Percentiles rank a stretch among this genome's conserved stretches.
Evolutionary conservation across 2,329 filamentous ascomycete genomes (phyloP).

Genomic region (Colletotrichum sp.): DNA sequence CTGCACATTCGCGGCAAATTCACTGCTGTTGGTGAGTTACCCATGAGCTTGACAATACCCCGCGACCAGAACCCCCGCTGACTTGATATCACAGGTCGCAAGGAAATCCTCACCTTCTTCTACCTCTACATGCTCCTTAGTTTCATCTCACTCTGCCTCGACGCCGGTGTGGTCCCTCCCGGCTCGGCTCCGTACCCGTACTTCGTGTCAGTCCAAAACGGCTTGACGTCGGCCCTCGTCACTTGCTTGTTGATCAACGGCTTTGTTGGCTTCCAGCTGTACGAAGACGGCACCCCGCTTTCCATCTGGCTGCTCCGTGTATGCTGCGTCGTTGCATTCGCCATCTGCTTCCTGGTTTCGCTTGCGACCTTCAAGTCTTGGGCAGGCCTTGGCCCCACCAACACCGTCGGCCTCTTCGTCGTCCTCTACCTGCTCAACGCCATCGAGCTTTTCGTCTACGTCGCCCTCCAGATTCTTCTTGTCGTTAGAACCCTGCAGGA

Average conservation of each 20-base stretch:
- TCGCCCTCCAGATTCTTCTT: conserved; percentile 85
- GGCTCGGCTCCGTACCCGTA: conserved; percentile 83
- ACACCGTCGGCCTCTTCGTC: conserved; percentile 88
- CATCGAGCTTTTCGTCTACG: conserved; percentile 83
- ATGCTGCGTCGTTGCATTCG: conserved; percentile 80
- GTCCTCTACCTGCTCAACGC: conserved; percentile 92
- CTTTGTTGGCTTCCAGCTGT: conserved; percentile 97
- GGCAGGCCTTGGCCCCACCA: conserved; percentile 83
- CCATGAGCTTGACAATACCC: not conserved
- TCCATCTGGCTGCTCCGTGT: conserved; percentile 92
- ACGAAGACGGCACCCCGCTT: conserved; percentile 92
- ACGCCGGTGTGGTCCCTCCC: conserved; percentile 89
- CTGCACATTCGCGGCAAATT: conserved; percentile 97
- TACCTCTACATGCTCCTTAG: conserved; percentile 94
- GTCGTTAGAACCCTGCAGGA: conserved; percentile 91
- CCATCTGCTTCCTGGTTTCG: conserved; percentile 84
- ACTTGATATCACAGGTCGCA: conserved; percentile 50
- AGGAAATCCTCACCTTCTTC: conserved; percentile 86
- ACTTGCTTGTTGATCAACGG: conserved; percentile 94
- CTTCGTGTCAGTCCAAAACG: conserved; percentile 87
- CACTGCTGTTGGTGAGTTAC: conserved; percentile 84
- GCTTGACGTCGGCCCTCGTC: conserved; percentile 82
- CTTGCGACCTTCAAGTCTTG: conserved; percentile 92
- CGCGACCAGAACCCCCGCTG: not conserved
- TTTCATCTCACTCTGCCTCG: conserved; percentile 85